Evolutionary conservation across 148 eudicot species (phyloP).

Genomic region (Beta vulgaris): DNA sequence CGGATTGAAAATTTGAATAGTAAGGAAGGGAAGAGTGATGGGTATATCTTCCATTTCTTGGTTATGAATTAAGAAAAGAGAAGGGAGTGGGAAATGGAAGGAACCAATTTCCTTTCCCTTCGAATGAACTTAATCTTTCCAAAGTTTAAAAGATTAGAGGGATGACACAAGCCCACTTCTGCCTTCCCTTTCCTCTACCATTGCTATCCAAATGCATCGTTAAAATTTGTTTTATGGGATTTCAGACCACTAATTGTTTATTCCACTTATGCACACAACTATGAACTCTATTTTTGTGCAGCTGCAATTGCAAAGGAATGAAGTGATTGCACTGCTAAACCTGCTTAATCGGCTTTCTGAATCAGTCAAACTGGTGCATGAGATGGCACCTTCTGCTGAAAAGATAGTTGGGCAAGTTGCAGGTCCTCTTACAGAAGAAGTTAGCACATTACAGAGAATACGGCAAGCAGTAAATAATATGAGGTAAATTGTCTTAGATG

Average conservation of each 20-base stretch:
- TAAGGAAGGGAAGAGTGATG: not conserved
- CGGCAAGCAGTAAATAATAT: conserved; percentile 31
- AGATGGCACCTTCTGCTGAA: conserved; percentile 31
- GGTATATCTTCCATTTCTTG: not conserved
- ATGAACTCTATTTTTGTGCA: conserved; percentile 11
- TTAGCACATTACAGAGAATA: conserved; percentile 29
- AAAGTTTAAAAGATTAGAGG: not conserved
- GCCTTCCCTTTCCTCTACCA: not conserved
- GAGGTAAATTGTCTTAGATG: conserved; percentile 22
- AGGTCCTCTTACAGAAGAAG: conserved; percentile 26
- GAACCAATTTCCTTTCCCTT: not conserved
- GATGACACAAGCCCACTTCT: not conserved
- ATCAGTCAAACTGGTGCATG: conserved; percentile 42
- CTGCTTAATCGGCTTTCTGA: conserved; percentile 46
- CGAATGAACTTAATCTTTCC: not conserved
- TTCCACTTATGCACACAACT: not conserved
- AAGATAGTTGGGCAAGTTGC: conserved; percentile 30
- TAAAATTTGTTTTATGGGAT: not conserved
- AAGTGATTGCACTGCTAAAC: conserved; percentile 45
- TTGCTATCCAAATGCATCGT: not conserved
- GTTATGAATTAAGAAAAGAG: not conserved
- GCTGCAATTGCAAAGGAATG: conserved; percentile 43
- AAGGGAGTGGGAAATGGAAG: not conserved
- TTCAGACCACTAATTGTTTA: not conserved
- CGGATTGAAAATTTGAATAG: not conserved